A percentile compares a stretch with the other conserved stretches of the same genome.
phyloP scores from a whole-genome alignment of 768 basidiomycete species.

The Mycena venus region DNA sequence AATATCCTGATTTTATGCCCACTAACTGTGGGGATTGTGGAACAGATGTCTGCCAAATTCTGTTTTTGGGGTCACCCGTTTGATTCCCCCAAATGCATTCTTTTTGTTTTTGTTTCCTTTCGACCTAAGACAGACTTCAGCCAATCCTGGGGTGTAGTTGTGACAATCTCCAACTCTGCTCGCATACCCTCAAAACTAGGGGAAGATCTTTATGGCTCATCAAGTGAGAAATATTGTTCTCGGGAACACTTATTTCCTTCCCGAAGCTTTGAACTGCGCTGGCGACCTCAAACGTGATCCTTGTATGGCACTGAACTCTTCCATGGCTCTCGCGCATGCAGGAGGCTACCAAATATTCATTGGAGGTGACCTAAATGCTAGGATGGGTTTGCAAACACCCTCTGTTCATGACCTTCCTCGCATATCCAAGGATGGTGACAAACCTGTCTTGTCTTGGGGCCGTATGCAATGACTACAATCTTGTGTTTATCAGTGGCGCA shows the following conservation, averaged over 20 bases:
- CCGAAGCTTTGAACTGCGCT: not conserved
- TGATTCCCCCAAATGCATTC: too few relatives aligned
- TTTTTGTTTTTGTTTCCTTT: too few relatives aligned
- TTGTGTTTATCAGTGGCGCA: conserved; percentile 5
- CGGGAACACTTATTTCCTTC: not conserved
- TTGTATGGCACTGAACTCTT: not conserved
- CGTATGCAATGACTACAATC: not conserved
- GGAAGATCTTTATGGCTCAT: not conserved
- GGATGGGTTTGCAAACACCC: not conserved
- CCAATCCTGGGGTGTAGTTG: too few relatives aligned
- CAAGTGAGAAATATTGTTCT: not conserved
- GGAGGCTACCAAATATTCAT: not conserved
- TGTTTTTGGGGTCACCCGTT: too few relatives aligned
- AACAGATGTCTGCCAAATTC: too few relatives aligned
- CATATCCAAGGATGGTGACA: not conserved
- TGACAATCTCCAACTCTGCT: too few relatives aligned
- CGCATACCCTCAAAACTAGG: too few relatives aligned
- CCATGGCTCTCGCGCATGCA: not conserved
- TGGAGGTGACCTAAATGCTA: not conserved
- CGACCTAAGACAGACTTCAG: too few relatives aligned
- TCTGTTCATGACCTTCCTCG: too few relatives aligned
- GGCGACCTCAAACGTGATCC: not conserved
- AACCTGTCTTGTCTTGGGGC: not conserved
- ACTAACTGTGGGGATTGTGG: too few relatives aligned
- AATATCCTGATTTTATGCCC: conserved; percentile 21